Evolutionary conservation across 768 basidiomycete genomes (phyloP).

Genomic region (Hydnum rufescens): DNA sequence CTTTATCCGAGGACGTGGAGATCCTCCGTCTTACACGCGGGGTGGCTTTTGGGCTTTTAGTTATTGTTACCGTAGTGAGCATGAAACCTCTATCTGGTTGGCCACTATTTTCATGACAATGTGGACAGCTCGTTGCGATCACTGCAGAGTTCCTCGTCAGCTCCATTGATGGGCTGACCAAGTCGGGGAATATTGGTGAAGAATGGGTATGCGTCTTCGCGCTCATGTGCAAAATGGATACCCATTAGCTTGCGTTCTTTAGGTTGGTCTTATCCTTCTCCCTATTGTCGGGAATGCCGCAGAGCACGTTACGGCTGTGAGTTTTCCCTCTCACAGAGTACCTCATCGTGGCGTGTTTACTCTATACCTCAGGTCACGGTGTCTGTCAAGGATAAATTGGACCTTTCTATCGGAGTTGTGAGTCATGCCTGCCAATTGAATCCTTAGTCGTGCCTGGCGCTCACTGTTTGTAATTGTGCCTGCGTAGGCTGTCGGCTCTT

Average conservation of each 20-base stretch:
- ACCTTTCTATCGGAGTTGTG: conserved; percentile 73
- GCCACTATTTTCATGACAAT: neutral
- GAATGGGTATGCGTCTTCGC: conserved; percentile 31
- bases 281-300: conserved; percentile 88
- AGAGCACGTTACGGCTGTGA: conserved; percentile 83
- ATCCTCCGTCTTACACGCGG: conserved; percentile 23
- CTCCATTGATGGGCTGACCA: conserved; percentile 60
- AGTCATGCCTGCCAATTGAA: too few relatives aligned
- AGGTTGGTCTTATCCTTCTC: conserved; percentile 75
- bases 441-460: too few relatives aligned
- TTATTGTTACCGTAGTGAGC: conserved; percentile 42
- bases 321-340: too few relatives aligned
- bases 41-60: conserved; percentile 34
- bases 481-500: conserved; percentile 61
- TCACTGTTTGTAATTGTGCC: too few relatives aligned
- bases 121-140: conserved; percentile 29
- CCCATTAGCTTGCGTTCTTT: neutral
- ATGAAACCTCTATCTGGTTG: neutral
- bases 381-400: conserved; percentile 52
- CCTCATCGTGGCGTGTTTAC: too few relatives aligned
- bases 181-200: conserved; percentile 32
- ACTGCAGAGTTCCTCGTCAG: conserved; percentile 55
- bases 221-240: neutral
- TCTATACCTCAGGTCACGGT: too few relatives aligned
- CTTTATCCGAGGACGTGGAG: conserved; percentile 21